These are phyloP conservation scores for Paulownia fortunei DNA, from an alignment of 257 asterid genomes.

Conservation along the genomic window DNA sequence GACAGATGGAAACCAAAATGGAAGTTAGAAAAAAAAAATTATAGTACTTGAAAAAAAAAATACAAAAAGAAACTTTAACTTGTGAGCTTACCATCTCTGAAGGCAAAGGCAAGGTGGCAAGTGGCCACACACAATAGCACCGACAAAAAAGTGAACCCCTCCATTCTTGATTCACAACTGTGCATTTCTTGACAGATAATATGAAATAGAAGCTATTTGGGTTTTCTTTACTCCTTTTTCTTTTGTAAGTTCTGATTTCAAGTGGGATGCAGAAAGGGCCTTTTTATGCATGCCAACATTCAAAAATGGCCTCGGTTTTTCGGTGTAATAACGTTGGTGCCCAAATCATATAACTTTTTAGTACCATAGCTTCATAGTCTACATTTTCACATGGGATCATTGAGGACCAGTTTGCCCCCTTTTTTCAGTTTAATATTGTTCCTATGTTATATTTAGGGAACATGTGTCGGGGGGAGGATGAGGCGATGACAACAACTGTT, in stretches of 20 bases:
- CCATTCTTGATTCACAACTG: conserved; percentile 42
- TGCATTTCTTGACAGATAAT: conserved; percentile 26
- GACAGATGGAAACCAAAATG: not conserved
- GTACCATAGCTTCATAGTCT: conserved; percentile 40
- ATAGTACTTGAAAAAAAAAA: not conserved
- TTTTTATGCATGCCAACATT: conserved; percentile 65
- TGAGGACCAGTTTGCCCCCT: conserved; percentile 30
- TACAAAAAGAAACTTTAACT: not conserved
- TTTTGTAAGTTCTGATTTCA: conserved; percentile 31
- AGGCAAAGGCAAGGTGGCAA: conserved; percentile 48
- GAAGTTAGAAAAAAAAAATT: not conserved
- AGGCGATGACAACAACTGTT: too few species aligned
- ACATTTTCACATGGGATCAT: conserved; percentile 50
- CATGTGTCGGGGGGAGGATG: conserved; percentile 11
- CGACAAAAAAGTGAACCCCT: conserved; percentile 43
- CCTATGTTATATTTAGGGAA: conserved; percentile 31
- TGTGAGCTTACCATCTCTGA: conserved; percentile 66
- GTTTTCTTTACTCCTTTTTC: too few species aligned
- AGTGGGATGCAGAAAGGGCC: conserved; percentile 35
- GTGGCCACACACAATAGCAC: conserved; percentile 52
- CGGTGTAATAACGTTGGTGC: conserved; percentile 43
- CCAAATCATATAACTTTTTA: conserved; percentile 27
- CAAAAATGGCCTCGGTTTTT: conserved; percentile 40
- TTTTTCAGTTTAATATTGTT: conserved; percentile 2
- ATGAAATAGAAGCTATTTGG: conserved; percentile 4